Conservation (phyloP, 2,329 filamentous ascomycete genomes). For the Rhinocladiella similis region DNA sequence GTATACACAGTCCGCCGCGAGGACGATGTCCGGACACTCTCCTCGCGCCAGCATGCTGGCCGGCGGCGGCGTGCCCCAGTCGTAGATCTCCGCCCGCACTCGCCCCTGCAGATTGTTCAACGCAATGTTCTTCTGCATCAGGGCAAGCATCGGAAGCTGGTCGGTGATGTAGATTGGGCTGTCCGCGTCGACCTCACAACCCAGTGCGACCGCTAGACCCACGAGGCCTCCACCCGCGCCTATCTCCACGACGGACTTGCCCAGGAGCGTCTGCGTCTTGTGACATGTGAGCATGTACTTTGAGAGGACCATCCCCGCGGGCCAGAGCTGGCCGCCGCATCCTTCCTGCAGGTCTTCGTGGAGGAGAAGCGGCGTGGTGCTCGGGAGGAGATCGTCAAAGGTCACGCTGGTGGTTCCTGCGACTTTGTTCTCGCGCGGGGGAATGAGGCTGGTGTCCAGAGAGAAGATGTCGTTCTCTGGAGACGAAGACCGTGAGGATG, state of each 20-base stretch:
- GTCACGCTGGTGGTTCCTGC: slow-evolving; percentile 54
- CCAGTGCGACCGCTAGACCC: slow-evolving; percentile 61
- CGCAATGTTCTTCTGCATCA: slow-evolving; percentile 86
- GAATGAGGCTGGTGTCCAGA: slow-evolving; percentile 58
- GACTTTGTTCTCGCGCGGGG: slow-evolving; percentile 52
- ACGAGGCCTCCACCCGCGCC: slow-evolving; percentile 90
- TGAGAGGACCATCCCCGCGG: slow-evolving; percentile 83
- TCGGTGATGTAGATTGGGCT: slow-evolving; percentile 73
- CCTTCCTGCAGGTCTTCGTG: slow-evolving; percentile 84
- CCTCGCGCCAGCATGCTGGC: not conserved
- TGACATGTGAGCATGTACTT: slow-evolving; percentile 71
- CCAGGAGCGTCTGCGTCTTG: slow-evolving; percentile 39
- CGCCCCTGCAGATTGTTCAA: slow-evolving; percentile 69
- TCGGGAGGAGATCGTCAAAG: slow-evolving; percentile 72
- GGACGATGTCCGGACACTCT: slow-evolving; percentile 69
- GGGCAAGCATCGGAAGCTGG: slow-evolving; percentile 76
- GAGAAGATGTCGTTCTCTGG: slow-evolving; percentile 36
- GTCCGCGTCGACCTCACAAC: slow-evolving; percentile 54
- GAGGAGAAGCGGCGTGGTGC: slow-evolving; percentile 64
- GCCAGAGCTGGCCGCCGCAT: slow-evolving; percentile 93
- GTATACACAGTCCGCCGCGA: slow-evolving; percentile 97
- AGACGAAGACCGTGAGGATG: slow-evolving; percentile 28
- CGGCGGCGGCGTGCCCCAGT: slow-evolving; percentile 64
- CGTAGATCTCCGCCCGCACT: slow-evolving; percentile 70
- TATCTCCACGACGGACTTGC: slow-evolving; percentile 67